Evolutionary conservation across 352 stramenopile species (phyloP), one percentile per base, ranked within the genome.

Genomic region (Pythium monospermum): DNA sequence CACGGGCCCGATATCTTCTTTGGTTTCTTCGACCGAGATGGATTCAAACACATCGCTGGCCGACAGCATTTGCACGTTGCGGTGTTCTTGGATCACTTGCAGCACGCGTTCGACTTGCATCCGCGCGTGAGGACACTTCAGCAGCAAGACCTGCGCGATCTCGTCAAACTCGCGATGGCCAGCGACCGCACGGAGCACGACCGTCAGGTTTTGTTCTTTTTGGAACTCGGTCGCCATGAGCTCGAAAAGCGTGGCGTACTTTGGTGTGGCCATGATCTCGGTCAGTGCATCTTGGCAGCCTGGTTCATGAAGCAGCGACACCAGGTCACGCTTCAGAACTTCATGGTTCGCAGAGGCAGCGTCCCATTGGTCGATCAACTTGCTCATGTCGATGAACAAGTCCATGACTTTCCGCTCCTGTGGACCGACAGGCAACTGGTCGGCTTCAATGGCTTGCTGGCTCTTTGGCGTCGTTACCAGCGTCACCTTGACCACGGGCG

Each of bases 21-120:
- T 84, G 23, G 74, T 83, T 42, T 88, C 80, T 21, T 91, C 76
- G 13, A 73, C 68, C 26, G 61, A 76, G 31, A 91, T 87, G 2
- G 63, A 63, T 48, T 88, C 76, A 64, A 87, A 91, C 49, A 73
- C 83, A 46, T 91, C 76, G 22, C 80, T 91, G 0, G 66, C 54
- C 8, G 74, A 87, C 64, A 87, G 75, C 32, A 81, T 67, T 52
- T 90, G 76, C 7, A 70, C 57, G 41, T 87, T 87, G 59, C 83
- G 74, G 47, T 70, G 79, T 59, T 76, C 68, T 52, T 88, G 77
- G 43, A 87, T 69, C 40, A 83, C 68, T 49, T 87, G 75, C 44
- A 90, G 61, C 47, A 90, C 74, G 33, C 79, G 76, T 45, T 90
- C 79, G 30, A 90, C 69, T 54, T 90, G 73, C 38, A 90, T 61